phyloP scores from a whole-genome alignment of 73 alveolate species.

The Stentor coeruleus region DNA sequence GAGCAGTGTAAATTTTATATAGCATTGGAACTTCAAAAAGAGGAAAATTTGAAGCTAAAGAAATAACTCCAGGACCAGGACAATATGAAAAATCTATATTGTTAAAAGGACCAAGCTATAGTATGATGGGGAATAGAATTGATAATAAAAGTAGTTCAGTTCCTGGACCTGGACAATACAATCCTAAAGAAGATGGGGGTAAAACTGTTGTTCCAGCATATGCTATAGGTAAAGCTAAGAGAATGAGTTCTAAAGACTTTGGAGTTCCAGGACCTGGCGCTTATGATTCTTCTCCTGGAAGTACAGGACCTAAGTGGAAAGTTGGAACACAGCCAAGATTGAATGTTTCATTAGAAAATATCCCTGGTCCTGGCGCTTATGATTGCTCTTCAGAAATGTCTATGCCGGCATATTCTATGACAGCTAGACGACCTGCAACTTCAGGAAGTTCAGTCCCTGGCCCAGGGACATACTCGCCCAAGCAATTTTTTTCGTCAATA shows the following conservation, averaged over 20 bases:
- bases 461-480: slow-evolving; percentile 3
- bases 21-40: not conserved
- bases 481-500: not conserved
- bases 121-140: not conserved
- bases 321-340: not conserved
- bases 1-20: not conserved
- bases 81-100: not conserved
- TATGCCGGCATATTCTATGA: not conserved
- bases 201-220: not conserved
- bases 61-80: not conserved
- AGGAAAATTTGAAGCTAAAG: not conserved
- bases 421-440: not conserved
- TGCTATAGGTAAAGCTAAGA: not conserved
- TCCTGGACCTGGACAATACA: slow-evolving; percentile 24
- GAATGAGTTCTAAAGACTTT: not conserved
- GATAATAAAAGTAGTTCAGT: no score
- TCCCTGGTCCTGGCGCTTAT: slow-evolving; percentile 26
- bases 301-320: not conserved
- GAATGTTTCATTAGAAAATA: not conserved
- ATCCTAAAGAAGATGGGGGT: not conserved
- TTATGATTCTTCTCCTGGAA: not conserved
- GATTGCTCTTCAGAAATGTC: not conserved
- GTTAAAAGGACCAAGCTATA: not conserved
- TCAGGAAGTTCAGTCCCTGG: not conserved
- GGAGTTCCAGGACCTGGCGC: slow-evolving; percentile 18